Evolutionary conservation across 306 rosid genomes (phyloP), one percentile per base, ranked within the genome.

Genomic region (Trichosanthes truncata): DNA sequence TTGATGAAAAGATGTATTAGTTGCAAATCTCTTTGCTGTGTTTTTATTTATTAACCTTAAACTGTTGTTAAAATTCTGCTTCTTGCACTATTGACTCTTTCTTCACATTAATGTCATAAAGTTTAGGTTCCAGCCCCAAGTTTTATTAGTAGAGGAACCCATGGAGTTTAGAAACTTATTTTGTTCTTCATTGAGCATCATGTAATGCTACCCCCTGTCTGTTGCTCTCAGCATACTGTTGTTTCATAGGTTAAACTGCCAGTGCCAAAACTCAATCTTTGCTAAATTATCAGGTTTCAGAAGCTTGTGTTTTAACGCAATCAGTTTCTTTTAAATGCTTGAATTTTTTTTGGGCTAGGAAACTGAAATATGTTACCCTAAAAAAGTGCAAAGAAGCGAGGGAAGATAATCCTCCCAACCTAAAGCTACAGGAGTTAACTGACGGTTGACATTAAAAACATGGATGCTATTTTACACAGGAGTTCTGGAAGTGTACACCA

Each of bases 1-100:
- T 84, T 61, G 77, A 83, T 78, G 78, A 72, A 76, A 78, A 82
- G 76, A 85, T 87, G 86, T 81, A 65, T 81, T 80, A 74, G 85
- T 81, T 79, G 80, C 78, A 77, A 81, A 59, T 82, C 77, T 18
- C 15, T 51, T 81, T 69, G 76, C 61, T 15, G 45, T 67, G 63
- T 78, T 76, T 73, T 81, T 9, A 41, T 68, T 73, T 15, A 48
- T 23, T 73, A 77, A 53, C 45, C 78, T 74, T 51, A 4, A 25
- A 7, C 46, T 51, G 78, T 29, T 48, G 60, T 18, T 74, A 26
- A 43, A 72, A 72, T 72, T 72, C 21, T 74, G 62, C 51, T 73
- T 49, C 77, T 74, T 74, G 78, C 45, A 17, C 40, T 31, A 10
- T 45, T 14, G 57, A 73, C 41, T 31, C 18, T 71, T 29, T 29